Evolutionary conservation across 345 rosid genomes (phyloP).

Genomic region (Brassica rapa): DNA sequence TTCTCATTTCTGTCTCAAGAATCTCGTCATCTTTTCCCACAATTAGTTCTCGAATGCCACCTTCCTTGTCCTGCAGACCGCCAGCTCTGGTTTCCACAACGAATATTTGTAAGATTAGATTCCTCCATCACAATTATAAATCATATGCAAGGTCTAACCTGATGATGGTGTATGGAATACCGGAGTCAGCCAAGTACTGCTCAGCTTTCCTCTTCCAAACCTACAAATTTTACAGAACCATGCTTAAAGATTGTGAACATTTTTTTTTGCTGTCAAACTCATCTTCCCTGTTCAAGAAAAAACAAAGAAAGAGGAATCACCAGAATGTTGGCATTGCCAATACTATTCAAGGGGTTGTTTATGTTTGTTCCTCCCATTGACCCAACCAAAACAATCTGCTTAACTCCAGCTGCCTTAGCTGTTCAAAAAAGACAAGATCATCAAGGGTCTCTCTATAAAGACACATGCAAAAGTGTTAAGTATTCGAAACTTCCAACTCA

Average conservation of each 20-base stretch:
- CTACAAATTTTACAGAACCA: conserved; percentile 38
- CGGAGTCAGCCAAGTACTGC: conserved; percentile 93
- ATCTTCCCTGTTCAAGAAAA: background rate
- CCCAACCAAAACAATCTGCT: conserved; percentile 93
- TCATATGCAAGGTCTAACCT: conserved; percentile 48
- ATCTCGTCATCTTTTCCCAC: conserved; percentile 93
- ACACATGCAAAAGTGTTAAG: too few relatives aligned
- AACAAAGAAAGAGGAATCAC: conserved; percentile 41
- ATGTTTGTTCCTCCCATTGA: conserved; percentile 95
- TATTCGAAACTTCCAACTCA: too few relatives aligned
- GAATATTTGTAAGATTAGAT: background rate
- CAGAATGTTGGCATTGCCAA: conserved; percentile 93
- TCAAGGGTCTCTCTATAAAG: background rate
- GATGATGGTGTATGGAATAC: conserved; percentile 90
- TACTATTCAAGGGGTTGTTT: conserved; percentile 75
- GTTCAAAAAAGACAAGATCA: conserved; percentile 24
- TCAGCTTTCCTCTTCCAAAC: conserved; percentile 99
- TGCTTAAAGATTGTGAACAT: background rate
- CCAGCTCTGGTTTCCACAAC: conserved; percentile 66
- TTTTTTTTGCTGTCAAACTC: background rate
- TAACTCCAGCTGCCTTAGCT: conserved; percentile 92
- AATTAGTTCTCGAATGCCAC: conserved; percentile 76
- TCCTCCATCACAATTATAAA: background rate
- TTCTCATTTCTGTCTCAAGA: conserved; percentile 79
- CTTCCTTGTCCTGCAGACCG: conserved; percentile 88